A percentile compares a stretch with the other conserved stretches of the same genome.
These are phyloP conservation scores for Amaranthus hypochondriacus DNA, from an alignment of 148 eudicot species.

Conservation along the genomic window DNA sequence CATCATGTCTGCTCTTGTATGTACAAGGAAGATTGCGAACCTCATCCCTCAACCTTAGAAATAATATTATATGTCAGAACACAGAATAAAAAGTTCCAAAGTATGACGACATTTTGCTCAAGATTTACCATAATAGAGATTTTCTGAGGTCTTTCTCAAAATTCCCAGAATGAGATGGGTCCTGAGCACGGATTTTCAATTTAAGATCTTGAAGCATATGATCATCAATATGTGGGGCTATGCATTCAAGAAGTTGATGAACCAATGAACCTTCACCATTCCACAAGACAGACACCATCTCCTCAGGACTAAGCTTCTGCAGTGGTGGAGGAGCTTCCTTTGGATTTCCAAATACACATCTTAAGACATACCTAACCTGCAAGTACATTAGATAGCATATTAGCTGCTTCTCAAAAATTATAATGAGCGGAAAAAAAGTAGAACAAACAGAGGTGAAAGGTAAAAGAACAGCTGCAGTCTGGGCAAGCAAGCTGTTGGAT, in stretches of 20 bases:
- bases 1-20: slow-evolving; percentile 86
- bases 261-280: slow-evolving; percentile 83
- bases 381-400: slow-evolving; percentile 3
- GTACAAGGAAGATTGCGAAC: slow-evolving; percentile 84
- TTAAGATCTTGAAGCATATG: slow-evolving; percentile 49
- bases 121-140: slow-evolving; percentile 75
- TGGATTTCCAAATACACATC: slow-evolving; percentile 90
- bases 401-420: background rate
- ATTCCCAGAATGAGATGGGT: slow-evolving; percentile 68
- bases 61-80: slow-evolving; percentile 4
- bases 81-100: background rate
- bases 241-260: slow-evolving; percentile 66
- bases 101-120: background rate
- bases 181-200: slow-evolving; percentile 63
- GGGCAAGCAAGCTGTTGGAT: no score
- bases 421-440: no score
- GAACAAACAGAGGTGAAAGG: no score
- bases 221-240: slow-evolving; percentile 73
- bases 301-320: slow-evolving; percentile 79
- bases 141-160: slow-evolving; percentile 58
- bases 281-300: slow-evolving; percentile 67
- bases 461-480: no score
- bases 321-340: slow-evolving; percentile 95
- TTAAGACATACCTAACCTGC: slow-evolving; percentile 92
- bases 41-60: slow-evolving; percentile 88